Evolutionary conservation across 106 monocot genomes (phyloP).

Genomic region (Alisma plantagoaquatica): DNA sequence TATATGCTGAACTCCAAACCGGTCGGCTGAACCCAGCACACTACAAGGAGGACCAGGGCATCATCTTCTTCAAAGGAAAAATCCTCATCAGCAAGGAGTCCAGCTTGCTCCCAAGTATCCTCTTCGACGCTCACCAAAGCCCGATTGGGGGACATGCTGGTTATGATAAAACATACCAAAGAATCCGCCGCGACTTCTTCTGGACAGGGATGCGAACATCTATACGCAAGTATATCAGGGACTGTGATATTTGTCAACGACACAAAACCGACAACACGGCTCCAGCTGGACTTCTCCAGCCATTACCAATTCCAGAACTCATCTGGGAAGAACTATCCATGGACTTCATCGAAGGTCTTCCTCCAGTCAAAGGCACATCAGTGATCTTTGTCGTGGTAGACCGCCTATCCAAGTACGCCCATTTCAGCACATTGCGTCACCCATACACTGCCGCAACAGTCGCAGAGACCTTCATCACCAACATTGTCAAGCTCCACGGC

Average conservation of each 20-base stretch:
- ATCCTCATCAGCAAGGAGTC: not conserved
- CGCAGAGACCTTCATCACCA: not conserved
- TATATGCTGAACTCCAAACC: not conserved
- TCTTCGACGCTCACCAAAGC: not conserved
- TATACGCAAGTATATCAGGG: not conserved
- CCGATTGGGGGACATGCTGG: not conserved
- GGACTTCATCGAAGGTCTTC: not conserved
- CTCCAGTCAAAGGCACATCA: not conserved
- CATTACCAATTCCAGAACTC: not conserved
- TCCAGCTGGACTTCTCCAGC: not conserved
- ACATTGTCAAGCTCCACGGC: not conserved
- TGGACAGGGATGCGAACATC: not conserved
- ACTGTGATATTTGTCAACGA: not conserved
- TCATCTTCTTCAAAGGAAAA: not conserved
- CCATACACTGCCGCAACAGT: not conserved
- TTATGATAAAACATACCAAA: not conserved
- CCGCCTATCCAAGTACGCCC: not conserved
- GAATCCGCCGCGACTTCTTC: not conserved
- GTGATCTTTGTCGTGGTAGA: not conserved
- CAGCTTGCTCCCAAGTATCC: not conserved
- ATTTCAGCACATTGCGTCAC: not conserved
- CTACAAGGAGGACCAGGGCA: not conserved
- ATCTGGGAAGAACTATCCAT: not conserved
- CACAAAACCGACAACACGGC: not conserved
- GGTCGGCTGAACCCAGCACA: not conserved